phyloP scores from a whole-genome alignment of 2,329 filamentous ascomycete genomes.

The Cercospora canescens region DNA sequence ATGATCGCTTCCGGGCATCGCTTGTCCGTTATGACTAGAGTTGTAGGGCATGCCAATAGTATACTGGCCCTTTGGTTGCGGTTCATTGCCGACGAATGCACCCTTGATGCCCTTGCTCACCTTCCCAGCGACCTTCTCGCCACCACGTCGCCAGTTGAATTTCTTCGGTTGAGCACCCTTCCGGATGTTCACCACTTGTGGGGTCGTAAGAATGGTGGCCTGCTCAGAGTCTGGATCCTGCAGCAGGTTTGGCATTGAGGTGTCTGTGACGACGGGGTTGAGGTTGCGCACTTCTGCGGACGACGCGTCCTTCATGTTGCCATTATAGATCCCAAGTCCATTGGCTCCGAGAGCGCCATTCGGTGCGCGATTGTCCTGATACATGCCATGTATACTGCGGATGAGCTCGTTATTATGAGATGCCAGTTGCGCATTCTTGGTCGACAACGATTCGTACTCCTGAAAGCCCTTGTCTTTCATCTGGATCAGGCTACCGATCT shows the following conservation, averaged over 20 bases:
- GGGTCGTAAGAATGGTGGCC: slow-evolving; percentile 63
- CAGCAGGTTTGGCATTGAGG: slow-evolving; percentile 44
- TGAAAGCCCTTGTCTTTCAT: slow-evolving; percentile 91
- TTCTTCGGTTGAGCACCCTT: slow-evolving; percentile 87
- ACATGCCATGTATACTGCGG: slow-evolving; percentile 88
- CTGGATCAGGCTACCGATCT: slow-evolving; percentile 77
- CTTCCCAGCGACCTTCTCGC: slow-evolving; percentile 89
- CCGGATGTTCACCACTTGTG: slow-evolving; percentile 93
- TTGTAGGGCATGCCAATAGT: slow-evolving; percentile 36
- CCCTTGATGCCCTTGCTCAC: slow-evolving; percentile 93
- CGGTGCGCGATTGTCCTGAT: slow-evolving; percentile 68
- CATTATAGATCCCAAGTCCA: slow-evolving; percentile 63
- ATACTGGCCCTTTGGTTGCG: slow-evolving; percentile 28
- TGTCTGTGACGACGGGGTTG: slow-evolving; percentile 34
- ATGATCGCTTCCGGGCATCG: slow-evolving; percentile 33
- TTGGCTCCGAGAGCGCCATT: slow-evolving; percentile 46
- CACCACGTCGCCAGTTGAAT: slow-evolving; percentile 98
- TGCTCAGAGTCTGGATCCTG: slow-evolving; percentile 65
- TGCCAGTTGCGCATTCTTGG: slow-evolving; percentile 89
- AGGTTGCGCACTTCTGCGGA: slow-evolving; percentile 45
- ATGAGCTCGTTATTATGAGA: slow-evolving; percentile 96
- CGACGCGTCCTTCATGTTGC: slow-evolving; percentile 24
- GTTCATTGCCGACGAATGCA: slow-evolving; percentile 64
- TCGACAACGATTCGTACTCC: slow-evolving; percentile 92
- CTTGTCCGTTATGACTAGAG: slow-evolving; percentile 29